Conservation (phyloP, 2,329 filamentous ascomycete species). For the Xylariaceae sp. region DNA sequence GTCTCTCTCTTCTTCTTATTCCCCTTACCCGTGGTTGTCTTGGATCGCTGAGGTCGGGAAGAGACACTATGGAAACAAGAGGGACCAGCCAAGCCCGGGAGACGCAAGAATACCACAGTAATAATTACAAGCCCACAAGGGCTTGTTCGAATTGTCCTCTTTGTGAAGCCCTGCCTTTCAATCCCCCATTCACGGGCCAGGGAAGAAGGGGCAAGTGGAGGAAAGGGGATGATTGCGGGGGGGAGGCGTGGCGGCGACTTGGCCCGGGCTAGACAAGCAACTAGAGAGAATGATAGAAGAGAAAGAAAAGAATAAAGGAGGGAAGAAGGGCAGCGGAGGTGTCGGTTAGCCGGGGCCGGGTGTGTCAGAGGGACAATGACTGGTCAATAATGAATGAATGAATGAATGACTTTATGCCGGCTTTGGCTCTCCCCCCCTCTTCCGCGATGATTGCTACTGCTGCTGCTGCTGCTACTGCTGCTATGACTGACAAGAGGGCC, state of each 20-base stretch:
- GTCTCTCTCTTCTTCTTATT: too few species aligned
- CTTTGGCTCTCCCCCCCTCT: background rate
- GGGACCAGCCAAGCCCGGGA: conserved; percentile 7
- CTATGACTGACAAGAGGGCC: too few species aligned
- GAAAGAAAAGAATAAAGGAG: too few species aligned
- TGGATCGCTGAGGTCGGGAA: background rate
- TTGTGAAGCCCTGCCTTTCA: conserved; percentile 8
- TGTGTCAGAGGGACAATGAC: too few species aligned
- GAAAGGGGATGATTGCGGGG: too few species aligned
- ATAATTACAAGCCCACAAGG: conserved; percentile 16
- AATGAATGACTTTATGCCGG: conserved; percentile 14
- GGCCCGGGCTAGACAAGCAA: too few species aligned
- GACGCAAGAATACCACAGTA: conserved; percentile 13
- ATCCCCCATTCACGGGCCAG: conserved; percentile 13
- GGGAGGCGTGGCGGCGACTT: too few species aligned
- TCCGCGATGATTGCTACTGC: background rate
- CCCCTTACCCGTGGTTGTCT: too few species aligned
- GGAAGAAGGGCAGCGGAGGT: too few species aligned
- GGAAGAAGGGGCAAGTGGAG: too few species aligned
- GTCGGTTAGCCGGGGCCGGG: too few species aligned
- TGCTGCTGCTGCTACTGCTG: background rate
- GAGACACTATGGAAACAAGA: background rate
- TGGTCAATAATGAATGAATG: conserved; percentile 12
- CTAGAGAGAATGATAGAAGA: too few species aligned
- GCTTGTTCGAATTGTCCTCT: conserved; percentile 20